These are phyloP conservation scores for Dactylonectria macrodidyma DNA, from an alignment of 2,329 filamentous ascomycete species.

Conservation along the genomic window DNA sequence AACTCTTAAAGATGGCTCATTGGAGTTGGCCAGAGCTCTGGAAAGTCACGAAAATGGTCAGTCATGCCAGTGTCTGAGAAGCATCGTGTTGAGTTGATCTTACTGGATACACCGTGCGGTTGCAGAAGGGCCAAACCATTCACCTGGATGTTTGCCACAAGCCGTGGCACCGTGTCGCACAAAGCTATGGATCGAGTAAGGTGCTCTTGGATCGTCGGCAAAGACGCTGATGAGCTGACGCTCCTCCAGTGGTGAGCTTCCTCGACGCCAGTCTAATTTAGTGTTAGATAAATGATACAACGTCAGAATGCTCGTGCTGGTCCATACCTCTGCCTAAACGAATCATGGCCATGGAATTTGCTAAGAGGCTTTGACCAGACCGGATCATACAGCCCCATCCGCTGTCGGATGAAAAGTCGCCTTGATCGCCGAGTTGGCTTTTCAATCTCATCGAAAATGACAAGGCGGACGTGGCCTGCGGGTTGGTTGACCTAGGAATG, in stretches of 20 bases:
- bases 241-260: slow-evolving; percentile 72
- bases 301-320: not conserved
- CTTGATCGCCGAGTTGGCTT: slow-evolving; percentile 82
- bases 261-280: slow-evolving; percentile 79
- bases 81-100: slow-evolving; percentile 51
- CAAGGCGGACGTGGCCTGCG: slow-evolving; percentile 78
- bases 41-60: slow-evolving; percentile 12
- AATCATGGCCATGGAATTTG: slow-evolving; percentile 84
- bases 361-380: slow-evolving; percentile 92
- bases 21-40: slow-evolving; percentile 81
- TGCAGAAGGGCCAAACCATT: slow-evolving; percentile 99
- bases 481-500: slow-evolving; percentile 85
- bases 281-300: slow-evolving; percentile 27
- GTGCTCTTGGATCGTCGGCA: slow-evolving; percentile 86
- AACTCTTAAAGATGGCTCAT: slow-evolving; percentile 78
- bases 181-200: slow-evolving; percentile 96
- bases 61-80: not conserved
- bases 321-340: slow-evolving; percentile 82
- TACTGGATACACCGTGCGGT: slow-evolving; percentile 95
- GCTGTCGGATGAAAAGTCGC: slow-evolving; percentile 91
- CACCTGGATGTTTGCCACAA: slow-evolving; percentile 94
- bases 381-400: slow-evolving; percentile 99
- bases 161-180: slow-evolving; percentile 88
- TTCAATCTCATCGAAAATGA: slow-evolving; percentile 89
- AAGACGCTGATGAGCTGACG: slow-evolving; percentile 83